These are phyloP conservation scores for Agarophyton chilense DNA, from an alignment of 23 red algal species.

Conservation along the genomic window DNA sequence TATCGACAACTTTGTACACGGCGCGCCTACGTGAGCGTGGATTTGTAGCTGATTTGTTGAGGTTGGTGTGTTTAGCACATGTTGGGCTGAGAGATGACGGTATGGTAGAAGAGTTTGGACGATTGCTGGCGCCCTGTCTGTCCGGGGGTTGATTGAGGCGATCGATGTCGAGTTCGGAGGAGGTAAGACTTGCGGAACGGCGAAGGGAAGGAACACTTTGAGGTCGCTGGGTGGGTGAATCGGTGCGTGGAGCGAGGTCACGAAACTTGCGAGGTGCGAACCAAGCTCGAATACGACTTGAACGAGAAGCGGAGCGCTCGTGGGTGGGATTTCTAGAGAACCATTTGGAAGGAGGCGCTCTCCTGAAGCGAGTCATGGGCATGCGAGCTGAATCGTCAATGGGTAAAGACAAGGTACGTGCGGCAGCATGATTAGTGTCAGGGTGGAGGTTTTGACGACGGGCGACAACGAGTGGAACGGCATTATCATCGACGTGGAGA, in stretches of 20 bases:
- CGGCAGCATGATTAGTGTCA: neutral
- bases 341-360: neutral
- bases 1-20: conserved; percentile 19
- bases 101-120: neutral
- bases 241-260: neutral
- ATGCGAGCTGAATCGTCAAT: neutral
- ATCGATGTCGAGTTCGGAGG: neutral
- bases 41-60: conserved; percentile 9
- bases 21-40: conserved; percentile 5
- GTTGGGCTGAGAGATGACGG: conserved; percentile 3
- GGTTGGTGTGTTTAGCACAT: conserved; percentile 3
- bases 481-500: conserved; percentile 13
- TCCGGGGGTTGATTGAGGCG: conserved; percentile 14
- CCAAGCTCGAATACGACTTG: conserved; percentile 15
- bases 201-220: conserved; percentile 2
- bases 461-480: conserved; percentile 10
- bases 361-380: neutral
- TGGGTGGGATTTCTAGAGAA: conserved; percentile 18
- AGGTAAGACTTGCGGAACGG: neutral
- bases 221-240: neutral
- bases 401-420: neutral
- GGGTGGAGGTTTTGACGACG: neutral
- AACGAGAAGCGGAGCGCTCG: neutral
- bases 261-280: neutral
- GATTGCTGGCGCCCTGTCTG: neutral